Evolutionary conservation across 495 filamentous ascomycete genomes (phyloP).

Genomic region (Aspergillus panamensis): DNA sequence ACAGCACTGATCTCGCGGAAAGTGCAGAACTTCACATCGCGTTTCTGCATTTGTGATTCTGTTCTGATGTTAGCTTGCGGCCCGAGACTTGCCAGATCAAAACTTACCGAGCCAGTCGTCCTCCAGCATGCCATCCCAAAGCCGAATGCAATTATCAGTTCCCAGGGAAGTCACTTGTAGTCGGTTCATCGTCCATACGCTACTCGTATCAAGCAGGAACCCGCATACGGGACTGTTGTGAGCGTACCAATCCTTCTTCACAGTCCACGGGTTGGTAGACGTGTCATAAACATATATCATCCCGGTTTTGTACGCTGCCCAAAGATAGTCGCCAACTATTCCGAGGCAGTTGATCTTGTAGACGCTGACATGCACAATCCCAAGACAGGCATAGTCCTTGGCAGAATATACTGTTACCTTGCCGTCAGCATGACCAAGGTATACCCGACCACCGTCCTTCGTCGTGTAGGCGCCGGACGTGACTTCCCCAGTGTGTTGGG

Average conservation of each 20-base stretch:
- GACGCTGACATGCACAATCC: conserved; percentile 76
- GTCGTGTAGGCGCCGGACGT: conserved; percentile 76
- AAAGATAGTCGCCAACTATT: conserved; percentile 79
- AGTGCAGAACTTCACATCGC: conserved; percentile 75
- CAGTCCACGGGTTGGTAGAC: conserved; percentile 72
- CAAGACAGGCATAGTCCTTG: conserved; percentile 67
- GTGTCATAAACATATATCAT: conserved; percentile 93
- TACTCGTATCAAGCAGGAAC: conserved; percentile 73
- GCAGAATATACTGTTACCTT: conserved; percentile 90
- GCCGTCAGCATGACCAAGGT: conserved; percentile 88
- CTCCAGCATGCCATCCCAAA: conserved; percentile 92
- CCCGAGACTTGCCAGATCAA: not conserved
- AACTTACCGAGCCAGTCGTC: conserved; percentile 83
- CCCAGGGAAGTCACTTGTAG: conserved; percentile 86
- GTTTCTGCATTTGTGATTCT: conserved; percentile 81
- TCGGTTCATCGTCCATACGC: conserved; percentile 81
- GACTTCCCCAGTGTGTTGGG: conserved; percentile 74
- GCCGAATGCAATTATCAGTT: conserved; percentile 74
- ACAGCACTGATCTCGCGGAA: conserved; percentile 76
- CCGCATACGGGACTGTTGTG: conserved; percentile 77
- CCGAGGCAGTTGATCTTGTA: conserved; percentile 93
- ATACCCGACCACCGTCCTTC: conserved; percentile 74
- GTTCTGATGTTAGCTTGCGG: conserved; percentile 26
- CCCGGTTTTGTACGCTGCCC: conserved; percentile 94
- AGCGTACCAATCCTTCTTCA: conserved; percentile 92